phyloP scores from a whole-genome alignment of 2,329 filamentous ascomycete genomes.

The Nemania serpens region DNA sequence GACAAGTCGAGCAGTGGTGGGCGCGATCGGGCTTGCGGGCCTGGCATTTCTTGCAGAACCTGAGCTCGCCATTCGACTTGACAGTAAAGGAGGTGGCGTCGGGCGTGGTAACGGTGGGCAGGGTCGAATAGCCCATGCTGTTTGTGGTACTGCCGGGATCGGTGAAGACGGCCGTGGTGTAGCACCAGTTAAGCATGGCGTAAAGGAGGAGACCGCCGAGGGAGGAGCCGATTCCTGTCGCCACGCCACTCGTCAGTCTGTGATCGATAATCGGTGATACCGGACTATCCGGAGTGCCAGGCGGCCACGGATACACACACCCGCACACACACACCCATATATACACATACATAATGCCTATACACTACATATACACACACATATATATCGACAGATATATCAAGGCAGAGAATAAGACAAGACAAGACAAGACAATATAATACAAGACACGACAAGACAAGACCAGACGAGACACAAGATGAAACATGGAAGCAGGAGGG shows the following conservation, averaged over 20 bases:
- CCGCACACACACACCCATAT: no score
- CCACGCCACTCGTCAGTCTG: constrained; percentile 9
- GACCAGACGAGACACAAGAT: background rate
- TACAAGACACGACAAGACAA: no score
- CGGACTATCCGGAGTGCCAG: no score
- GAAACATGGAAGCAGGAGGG: no score
- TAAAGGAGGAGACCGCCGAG: constrained; percentile 73
- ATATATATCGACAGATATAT: no score
- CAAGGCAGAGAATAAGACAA: background rate
- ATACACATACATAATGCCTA: no score
- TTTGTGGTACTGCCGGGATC: constrained; percentile 75
- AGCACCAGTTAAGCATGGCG: constrained; percentile 80
- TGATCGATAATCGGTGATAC: no score
- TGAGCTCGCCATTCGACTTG: constrained; percentile 82
- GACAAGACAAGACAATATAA: background rate
- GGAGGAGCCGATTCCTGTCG: constrained; percentile 59
- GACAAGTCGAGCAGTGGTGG: constrained; percentile 95
- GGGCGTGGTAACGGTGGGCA: constrained; percentile 72
- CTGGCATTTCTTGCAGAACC: constrained; percentile 98
- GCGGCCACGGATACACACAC: no score
- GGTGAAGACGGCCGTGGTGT: constrained; percentile 92
- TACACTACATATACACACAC: no score
- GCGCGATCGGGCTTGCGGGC: constrained; percentile 91
- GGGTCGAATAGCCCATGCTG: constrained; percentile 73
- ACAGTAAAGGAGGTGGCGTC: constrained; percentile 80